Base-by-base conservation (phyloP, 78 protist genomes). In the Andalucia godoyi region DNA sequence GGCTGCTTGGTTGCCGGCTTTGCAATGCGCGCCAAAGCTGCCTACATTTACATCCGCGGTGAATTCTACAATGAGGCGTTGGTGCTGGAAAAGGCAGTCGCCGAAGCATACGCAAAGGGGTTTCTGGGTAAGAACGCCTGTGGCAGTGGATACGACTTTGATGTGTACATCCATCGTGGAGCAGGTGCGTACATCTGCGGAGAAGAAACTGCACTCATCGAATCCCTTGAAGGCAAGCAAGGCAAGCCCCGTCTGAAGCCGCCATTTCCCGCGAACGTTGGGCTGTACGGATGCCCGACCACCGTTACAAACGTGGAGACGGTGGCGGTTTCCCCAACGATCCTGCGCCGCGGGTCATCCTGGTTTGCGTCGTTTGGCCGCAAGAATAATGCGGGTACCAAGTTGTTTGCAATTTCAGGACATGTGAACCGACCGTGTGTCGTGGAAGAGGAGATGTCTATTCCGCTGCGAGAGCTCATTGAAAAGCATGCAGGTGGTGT, bases 101-200 rank as follows among this genome's bases (percentile, higher is more conserved):
- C 63, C 8, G 97, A 93, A 70, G 98, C 98, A 18, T 94, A 92
- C 68, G 78, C 70, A 25, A 67, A 43, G 2, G 96, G 99, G 23
- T 64, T 86, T 29, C 17, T 97, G 39, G 98, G 98, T 61, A 80
- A 83, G 57, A 90, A 92, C 59, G 98, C 97, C 4, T 81, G 93
- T 39, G 93, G 88, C 45, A 36, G 80, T 0, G 97, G 97, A 39
- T 91, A 74, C 50, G 91, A 79, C 66, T 88, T 95, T 62, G 97
- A 94, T 57, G 73, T 92, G 21, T 85, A 77, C 77, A 66, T 89
- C 36, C 96, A 92, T 68, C 81, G 91, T 18, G 93, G 96, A 23
- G 95, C 93, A 0, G 99, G 99, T 36, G 99, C 99, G 15, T 97
- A 97, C 79, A 95, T 97, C 64, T 97, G 99, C 65, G 99, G 99